These are phyloP conservation scores for Flammula alnicola DNA, from an alignment of 1,284 basidiomycete genomes.

Conservation along the genomic window DNA sequence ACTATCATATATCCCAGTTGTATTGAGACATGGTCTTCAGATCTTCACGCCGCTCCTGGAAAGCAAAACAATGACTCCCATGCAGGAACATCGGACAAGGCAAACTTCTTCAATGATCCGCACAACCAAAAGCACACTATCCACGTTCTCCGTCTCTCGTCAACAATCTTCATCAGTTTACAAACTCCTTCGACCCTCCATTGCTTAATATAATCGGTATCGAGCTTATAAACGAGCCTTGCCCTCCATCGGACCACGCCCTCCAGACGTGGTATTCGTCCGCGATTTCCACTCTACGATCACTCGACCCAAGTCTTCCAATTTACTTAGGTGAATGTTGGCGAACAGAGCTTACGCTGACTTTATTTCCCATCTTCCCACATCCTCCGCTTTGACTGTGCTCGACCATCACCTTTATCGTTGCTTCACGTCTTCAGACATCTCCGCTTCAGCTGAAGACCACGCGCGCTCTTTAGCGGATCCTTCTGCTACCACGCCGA, in stretches of 20 bases:
- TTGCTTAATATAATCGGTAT: constrained; percentile 76
- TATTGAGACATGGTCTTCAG: constrained; percentile 37
- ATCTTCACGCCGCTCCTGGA: constrained; percentile 79
- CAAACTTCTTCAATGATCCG: constrained; percentile 53
- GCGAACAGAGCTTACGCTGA: constrained; percentile 73
- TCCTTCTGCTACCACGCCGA: constrained; percentile 42
- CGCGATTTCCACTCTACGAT: constrained; percentile 61
- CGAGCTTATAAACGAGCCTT: constrained; percentile 86
- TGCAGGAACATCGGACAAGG: constrained; percentile 60
- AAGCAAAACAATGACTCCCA: constrained; percentile 75
- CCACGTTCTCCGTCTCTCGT: constrained; percentile 50
- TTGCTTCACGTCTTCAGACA: constrained; percentile 76
- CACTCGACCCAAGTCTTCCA: constrained; percentile 58
- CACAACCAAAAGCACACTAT: constrained; percentile 63
- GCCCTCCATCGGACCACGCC: constrained; percentile 49
- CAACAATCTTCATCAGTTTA: constrained; percentile 48
- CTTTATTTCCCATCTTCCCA: constrained; percentile 44
- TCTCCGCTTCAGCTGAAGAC: constrained; percentile 54
- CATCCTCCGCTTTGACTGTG: constrained; percentile 55
- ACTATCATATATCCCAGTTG: neutral
- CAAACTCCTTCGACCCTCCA: constrained; percentile 31
- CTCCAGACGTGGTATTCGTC: constrained; percentile 71
- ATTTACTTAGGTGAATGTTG: constrained; percentile 83
- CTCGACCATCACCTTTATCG: constrained; percentile 89
- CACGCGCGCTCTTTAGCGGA: constrained; percentile 57